Evolutionary conservation across 2,329 filamentous ascomycete genomes (phyloP), one percentile per base, ranked within the genome.

Genomic region (Colletotrichum plurivorum): DNA sequence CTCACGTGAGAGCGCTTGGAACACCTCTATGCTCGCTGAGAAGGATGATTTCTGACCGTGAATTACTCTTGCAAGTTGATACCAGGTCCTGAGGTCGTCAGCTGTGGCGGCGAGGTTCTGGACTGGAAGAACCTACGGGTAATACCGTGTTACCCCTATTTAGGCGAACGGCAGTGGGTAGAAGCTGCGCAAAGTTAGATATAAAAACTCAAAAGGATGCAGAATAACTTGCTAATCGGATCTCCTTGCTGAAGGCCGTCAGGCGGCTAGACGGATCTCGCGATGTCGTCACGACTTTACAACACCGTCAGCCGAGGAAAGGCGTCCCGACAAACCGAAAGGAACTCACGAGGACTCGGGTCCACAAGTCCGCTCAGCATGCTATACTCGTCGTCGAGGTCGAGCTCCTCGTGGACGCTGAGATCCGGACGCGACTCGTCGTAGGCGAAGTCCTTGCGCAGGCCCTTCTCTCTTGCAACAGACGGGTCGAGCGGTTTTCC

Each of bases 1-100:
- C 41, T 43, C 41, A 84, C 1, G 94, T 97, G 74, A 99, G 83
- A 2, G 94, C 95, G 0, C 95, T 98, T 0, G 96, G 96, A 1
- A 93, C 95, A 75, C 95, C 95, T 78, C 96, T 89, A 80, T 98
- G 95, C 77, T 98, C 96, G 78, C 98, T 95, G 1, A 97, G 87
- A 2, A 98, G 85, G 20, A 98, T 84, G 72, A 99, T 87, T 76
- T 99, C 96, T 53, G 90, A 93, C 22, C 98, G 85, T 2, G 93
- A 93, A 15, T 92, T 91, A 51, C 92, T 88, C 76, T 95, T 92
- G 20, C 94, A 94, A 64, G 93, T 95, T 55, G 88, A 86, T 27
- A 97, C 93, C 2, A 99, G 87, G 75, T 97, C 95, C 41, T 43
- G 41, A 43, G 13, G 6, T 15, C 41, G 41, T 43, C 12, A 43